Percentiles rank a stretch among this genome's conserved stretches.
Conservation (phyloP, 805 yeast genomes). For the Osmozyma mogii region DNA sequence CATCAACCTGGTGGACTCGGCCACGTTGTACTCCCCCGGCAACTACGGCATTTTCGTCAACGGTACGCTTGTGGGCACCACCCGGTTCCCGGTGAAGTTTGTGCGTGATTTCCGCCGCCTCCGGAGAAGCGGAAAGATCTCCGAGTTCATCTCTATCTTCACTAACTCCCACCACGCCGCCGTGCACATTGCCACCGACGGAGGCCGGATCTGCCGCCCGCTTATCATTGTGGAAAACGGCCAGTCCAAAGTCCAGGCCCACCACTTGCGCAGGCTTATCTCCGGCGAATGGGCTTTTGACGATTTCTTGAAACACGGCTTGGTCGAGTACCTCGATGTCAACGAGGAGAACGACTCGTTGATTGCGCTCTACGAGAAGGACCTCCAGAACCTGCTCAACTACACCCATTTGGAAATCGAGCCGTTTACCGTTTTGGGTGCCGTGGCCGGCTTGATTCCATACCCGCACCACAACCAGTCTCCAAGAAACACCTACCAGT, state of each 20-base stretch:
- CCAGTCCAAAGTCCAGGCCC: slow-evolving; percentile 57
- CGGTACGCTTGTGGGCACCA: slow-evolving; percentile 90
- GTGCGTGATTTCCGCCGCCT: slow-evolving; percentile 69
- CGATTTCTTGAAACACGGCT: slow-evolving; percentile 76
- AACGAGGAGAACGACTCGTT: slow-evolving; percentile 94
- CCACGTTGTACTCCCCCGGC: slow-evolving; percentile 67
- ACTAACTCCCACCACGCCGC: slow-evolving; percentile 85
- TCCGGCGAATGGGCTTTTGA: slow-evolving; percentile 79
- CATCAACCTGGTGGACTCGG: slow-evolving; percentile 71
- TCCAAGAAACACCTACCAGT: slow-evolving; percentile 86
- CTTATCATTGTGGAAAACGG: slow-evolving; percentile 70
- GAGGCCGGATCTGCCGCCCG: slow-evolving; percentile 97
- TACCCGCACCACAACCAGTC: slow-evolving; percentile 91
- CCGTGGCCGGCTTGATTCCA: slow-evolving; percentile 88
- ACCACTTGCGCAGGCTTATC: slow-evolving; percentile 57
- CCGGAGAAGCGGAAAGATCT: slow-evolving; percentile 77
- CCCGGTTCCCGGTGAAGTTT: slow-evolving; percentile 79
- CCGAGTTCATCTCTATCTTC: slow-evolving; percentile 87
- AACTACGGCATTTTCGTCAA: slow-evolving; percentile 82
- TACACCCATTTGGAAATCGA: slow-evolving; percentile 93
- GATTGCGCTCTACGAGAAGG: slow-evolving; percentile 79
- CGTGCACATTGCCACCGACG: slow-evolving; percentile 97
- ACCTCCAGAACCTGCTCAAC: slow-evolving; percentile 38
- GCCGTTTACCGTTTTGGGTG: slow-evolving; percentile 87
- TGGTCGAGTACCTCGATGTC: slow-evolving; percentile 93